Base-by-base conservation (phyloP, 2,329 filamentous ascomycete genomes). In the Xylaria sp. region DNA sequence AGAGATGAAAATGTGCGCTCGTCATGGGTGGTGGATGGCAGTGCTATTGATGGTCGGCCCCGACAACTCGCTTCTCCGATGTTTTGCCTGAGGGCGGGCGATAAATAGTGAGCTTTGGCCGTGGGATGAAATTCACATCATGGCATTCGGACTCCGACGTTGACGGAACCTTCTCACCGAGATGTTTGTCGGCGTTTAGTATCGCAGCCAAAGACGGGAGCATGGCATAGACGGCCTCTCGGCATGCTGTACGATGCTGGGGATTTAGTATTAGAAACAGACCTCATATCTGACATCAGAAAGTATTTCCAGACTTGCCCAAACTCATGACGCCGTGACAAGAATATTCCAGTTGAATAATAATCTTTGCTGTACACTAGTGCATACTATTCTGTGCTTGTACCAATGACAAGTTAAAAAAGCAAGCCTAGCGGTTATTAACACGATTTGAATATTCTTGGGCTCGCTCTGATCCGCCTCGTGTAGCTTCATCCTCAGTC, bases 221-320 rank as follows among this genome's bases (percentile, higher is more conserved):
- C 58, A 36, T 57, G 49, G 31, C 42, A 67, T 67, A 59, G 26
- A 66, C 38, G 15, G 44, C 33, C 59, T n/a, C 17, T 53, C 38
- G 38, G 40, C 28, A 62, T 64, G 23, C 20, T 51, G 17, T 48
- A 59, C 17, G 31, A 63, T 66, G n/a, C 54, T 63, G 4, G 13
- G 42, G 26, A 51, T 59, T 44, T 51, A 54, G 17, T 23, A 63
- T 49, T 60, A 63, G 54, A 68, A 48, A 53, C 31, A 54, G 11
- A 28, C 40, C 57, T 54, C 15, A n/a, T 31, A 68, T 65, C 36
- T 9, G 6, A 26, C 20, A 44, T 20, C n/a, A 42, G 13, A 33
- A n/a, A 59, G 15, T 42, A 54, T 17, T 49, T 56, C 4, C 40
- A 44, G 13, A 20, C 40, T 40, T 23, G 10, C 28, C 20, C 26